Evolutionary conservation across 2,329 filamentous ascomycete genomes (phyloP), one percentile per base, ranked within the genome.

Genomic region (Chaetothyriales sp.): DNA sequence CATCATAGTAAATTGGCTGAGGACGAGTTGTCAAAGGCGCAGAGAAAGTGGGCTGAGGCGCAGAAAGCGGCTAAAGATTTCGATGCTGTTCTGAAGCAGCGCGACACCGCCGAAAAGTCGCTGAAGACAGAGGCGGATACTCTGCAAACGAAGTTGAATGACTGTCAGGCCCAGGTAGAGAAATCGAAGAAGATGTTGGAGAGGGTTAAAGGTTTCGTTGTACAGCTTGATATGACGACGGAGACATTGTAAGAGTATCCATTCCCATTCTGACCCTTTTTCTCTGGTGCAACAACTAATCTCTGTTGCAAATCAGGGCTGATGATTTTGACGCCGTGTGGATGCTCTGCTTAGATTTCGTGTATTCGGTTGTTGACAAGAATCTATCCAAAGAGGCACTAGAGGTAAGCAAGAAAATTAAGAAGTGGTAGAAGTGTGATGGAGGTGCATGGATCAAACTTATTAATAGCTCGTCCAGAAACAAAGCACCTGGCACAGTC

Each of bases 401-500:
- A 40, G 33, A 40, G 33, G 33, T 40, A 40, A 40, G 33, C 33
- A 40, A 40, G 33, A 40, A 40, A 13, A 40, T 15, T 10, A 40
- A 13, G 9, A 40, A 40, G 33, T 15, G 33, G 33, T 15, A 15
- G 33, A 40, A 25, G 22, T 25, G 22, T 25, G 22, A 25, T 25
- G 22, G 3, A 25, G 22, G 22, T 25, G 22, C 22, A 25, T 25
- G 22, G 2, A 77, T 85, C 70, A 80, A 87, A 73, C 82, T 83
- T 76, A 89, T 95, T 83, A 76, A 89, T 95, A 84, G 64, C 95
- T 98, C 73, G 82, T 97, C 70, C 75, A 82, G 58, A 84, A 89
- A 76, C 78, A 98, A 65, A 97, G 95, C 76, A 20, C 47, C 29
- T 49, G 45, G 51, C 18, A 44, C 2, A 47, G 46, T 7, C 20